A percentile compares a stretch with the other conserved stretches of the same genome.
These are phyloP conservation scores for Acarospora socialis DNA, from an alignment of 2,329 filamentous ascomycete species.

Conservation along the genomic window DNA sequence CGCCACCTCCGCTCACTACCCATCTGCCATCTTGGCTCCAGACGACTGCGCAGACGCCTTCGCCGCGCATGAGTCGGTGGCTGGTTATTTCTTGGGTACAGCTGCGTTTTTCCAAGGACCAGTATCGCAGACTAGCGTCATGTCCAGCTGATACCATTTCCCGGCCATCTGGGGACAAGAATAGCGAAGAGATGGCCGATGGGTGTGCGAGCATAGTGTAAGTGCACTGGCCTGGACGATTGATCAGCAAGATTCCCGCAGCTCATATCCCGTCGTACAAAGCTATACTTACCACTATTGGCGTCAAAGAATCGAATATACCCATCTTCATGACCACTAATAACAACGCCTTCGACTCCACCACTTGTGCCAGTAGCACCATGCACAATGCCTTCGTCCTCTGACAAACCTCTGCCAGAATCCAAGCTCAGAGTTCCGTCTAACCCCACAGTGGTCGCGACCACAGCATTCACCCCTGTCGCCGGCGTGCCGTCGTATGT, in stretches of 20 bases:
- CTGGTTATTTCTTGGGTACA: slow-evolving; percentile 93
- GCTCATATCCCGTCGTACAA: no score
- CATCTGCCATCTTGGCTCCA: slow-evolving; percentile 94
- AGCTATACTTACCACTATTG: slow-evolving; percentile 68
- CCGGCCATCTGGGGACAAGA: slow-evolving; percentile 79
- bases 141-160: slow-evolving; percentile 94
- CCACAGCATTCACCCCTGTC: slow-evolving; percentile 77
- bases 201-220: slow-evolving; percentile 98
- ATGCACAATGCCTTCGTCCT: slow-evolving; percentile 59
- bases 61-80: slow-evolving; percentile 86
- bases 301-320: slow-evolving; percentile 97
- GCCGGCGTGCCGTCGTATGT: slow-evolving; percentile 81
- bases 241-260: no score
- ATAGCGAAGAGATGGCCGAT: slow-evolving; percentile 79
- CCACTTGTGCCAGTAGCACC: slow-evolving; percentile 74
- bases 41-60: slow-evolving; percentile 84
- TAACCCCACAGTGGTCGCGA: slow-evolving; percentile 69
- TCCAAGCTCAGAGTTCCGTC: slow-evolving; percentile 51
- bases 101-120: slow-evolving; percentile 87
- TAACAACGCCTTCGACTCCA: slow-evolving; percentile 82
- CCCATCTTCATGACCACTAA: slow-evolving; percentile 90
- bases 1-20: slow-evolving; percentile 87
- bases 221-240: slow-evolving; percentile 73
- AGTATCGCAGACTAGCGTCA: slow-evolving; percentile 90
- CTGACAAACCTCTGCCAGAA: slow-evolving; percentile 44